Base-by-base conservation (phyloP, 139 green algal species). In the Chlamydomonas sp. region DNA sequence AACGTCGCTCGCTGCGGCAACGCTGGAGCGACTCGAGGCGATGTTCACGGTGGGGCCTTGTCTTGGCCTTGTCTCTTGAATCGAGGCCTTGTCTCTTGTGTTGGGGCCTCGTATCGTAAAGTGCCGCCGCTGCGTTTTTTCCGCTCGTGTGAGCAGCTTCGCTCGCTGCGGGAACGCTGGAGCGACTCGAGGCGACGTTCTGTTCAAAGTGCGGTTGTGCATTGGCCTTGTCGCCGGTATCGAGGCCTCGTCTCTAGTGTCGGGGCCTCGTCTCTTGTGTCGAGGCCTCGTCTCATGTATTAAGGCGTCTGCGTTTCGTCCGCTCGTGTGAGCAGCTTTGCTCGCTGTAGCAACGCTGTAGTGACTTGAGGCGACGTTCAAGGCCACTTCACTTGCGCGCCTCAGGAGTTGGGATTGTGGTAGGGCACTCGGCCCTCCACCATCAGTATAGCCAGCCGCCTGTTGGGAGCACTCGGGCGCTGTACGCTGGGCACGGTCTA, bases 241-340 rank as follows among this genome's bases (percentile, higher is more conserved):
- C n/a, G n/a, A n/a, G n/a, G n/a, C n/a, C n/a, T n/a, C n/a, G n/a
- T n/a, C n/a, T n/a, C n/a, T n/a, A n/a, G n/a, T n/a, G n/a, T n/a
- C n/a, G n/a, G n/a, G n/a, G n/a, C n/a, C n/a, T n/a, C n/a, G n/a
- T n/a, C n/a, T n/a, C n/a, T n/a, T n/a, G n/a, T n/a, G n/a, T n/a
- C n/a, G n/a, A n/a, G n/a, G n/a, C n/a, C n/a, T n/a, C n/a, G n/a
- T n/a, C n/a, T n/a, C n/a, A n/a, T n/a, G n/a, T n/a, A n/a, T n/a
- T n/a, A n/a, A n/a, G n/a, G 5, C 84, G 79, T 13, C 78, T 96
- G 48, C 80, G 90, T 26, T 91, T 92, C 81, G 95, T 96, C 73
- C 86, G 90, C 63, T 89, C 77, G 58, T 96, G n/a, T n/a, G 88
- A 80, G 85, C 72, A 65, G 76, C 79, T 30, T 74, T 75, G 6